A percentile compares a stretch with the other conserved stretches of the same genome.
Conservation (phyloP, 306 rosid genomes). For the Crataegus laevigata region DNA sequence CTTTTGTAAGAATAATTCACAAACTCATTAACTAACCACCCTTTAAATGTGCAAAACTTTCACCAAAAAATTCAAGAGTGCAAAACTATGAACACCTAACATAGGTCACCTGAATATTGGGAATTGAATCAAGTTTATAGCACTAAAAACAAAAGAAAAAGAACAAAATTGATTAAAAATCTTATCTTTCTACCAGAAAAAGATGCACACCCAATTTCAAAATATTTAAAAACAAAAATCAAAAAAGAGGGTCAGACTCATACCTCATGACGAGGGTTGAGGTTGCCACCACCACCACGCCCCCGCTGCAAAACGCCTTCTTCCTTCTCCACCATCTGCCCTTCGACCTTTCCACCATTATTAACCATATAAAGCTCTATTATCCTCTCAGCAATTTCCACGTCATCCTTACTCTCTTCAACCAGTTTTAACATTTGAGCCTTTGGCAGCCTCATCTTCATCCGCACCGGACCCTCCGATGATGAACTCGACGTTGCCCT, state of each 20-base stretch:
- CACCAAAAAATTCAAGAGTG: too few relatives aligned
- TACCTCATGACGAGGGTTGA: not conserved
- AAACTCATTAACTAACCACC: too few relatives aligned
- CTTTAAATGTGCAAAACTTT: too few relatives aligned
- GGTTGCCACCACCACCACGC: not conserved
- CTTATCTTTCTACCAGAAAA: not conserved
- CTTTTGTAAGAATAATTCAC: too few relatives aligned
- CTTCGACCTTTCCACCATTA: not conserved
- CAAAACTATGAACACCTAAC: too few relatives aligned
- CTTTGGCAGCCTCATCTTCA: conserved; percentile 61
- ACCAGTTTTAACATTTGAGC: conserved; percentile 53
- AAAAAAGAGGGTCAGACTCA: not conserved
- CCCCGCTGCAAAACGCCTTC: not conserved
- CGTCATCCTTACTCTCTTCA: conserved; percentile 48
- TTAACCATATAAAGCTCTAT: conserved; percentile 35
- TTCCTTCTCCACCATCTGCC: not conserved
- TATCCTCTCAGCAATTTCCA: conserved; percentile 59
- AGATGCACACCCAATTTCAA: not conserved
- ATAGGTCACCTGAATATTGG: too few relatives aligned
- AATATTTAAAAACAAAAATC: not conserved
- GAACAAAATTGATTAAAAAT: not conserved
- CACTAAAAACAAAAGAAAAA: not conserved
- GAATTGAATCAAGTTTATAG: too few relatives aligned
- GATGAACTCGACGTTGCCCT: not conserved
- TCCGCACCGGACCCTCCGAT: conserved; percentile 28